Percentiles rank a stretch among this genome's conserved stretches.
These are phyloP conservation scores for Falciphora oryzae DNA, from an alignment of 2,329 filamentous ascomycete species.

Conservation along the genomic window DNA sequence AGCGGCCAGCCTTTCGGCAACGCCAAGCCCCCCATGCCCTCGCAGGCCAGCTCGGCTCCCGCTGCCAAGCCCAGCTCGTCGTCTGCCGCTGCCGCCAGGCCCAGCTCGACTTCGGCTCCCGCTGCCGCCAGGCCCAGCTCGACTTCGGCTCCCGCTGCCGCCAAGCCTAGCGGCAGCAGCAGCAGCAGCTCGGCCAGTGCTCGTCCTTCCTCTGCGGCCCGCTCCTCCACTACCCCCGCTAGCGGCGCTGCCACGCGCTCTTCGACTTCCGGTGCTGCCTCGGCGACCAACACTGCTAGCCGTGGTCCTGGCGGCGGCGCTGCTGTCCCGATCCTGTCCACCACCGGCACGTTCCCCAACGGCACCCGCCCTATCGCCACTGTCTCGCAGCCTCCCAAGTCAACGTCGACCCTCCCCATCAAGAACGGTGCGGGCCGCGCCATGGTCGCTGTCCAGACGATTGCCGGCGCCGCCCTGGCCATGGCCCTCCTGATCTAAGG, in stretches of 20 bases:
- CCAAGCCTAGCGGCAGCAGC: background rate
- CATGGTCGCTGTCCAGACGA: background rate
- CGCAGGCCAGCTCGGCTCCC: background rate
- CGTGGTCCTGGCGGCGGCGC: background rate
- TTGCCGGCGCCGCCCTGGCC: background rate
- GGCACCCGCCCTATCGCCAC: background rate
- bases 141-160: background rate
- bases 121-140: background rate
- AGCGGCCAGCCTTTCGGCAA: conserved; percentile 20
- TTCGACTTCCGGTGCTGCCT: background rate
- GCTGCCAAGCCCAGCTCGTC: background rate
- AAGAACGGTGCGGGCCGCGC: background rate
- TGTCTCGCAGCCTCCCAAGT: background rate
- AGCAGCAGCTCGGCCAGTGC: background rate
- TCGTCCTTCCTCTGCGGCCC: background rate
- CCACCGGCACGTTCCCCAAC: background rate
- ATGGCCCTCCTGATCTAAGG: background rate
- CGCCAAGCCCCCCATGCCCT: conserved; percentile 3
- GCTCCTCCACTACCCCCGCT: background rate
- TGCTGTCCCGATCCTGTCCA: background rate
- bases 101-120: background rate
- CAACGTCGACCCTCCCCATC: background rate
- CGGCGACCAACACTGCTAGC: background rate
- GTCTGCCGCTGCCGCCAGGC: background rate
- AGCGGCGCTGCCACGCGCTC: background rate